A percentile compares a stretch with the other conserved stretches of the same genome.
Evolutionary conservation across 352 stramenopile species (phyloP).

Genomic region (Globisporangium emineosum): DNA sequence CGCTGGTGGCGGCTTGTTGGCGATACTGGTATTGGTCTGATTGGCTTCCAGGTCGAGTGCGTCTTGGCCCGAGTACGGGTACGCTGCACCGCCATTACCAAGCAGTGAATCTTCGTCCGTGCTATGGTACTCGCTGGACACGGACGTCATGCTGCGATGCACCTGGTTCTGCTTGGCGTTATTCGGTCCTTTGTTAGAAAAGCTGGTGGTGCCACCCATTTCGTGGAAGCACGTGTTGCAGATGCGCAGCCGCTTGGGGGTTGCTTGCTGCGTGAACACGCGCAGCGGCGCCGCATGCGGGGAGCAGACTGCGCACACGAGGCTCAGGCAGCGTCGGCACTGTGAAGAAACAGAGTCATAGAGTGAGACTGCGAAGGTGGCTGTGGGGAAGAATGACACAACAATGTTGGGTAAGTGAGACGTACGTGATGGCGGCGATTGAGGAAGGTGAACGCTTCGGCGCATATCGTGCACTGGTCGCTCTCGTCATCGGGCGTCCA

Average conservation of each 20-base stretch:
- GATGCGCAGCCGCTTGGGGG: constrained; percentile 40
- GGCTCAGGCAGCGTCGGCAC: constrained; percentile 59
- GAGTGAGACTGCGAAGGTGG: not conserved
- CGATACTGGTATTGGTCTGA: not conserved
- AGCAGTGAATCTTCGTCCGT: constrained; percentile 8
- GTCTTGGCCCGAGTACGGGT: constrained; percentile 9
- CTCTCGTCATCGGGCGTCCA: constrained; percentile 66
- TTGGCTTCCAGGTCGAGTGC: not conserved
- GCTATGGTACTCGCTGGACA: constrained; percentile 3
- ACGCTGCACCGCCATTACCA: not conserved
- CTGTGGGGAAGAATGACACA: not conserved
- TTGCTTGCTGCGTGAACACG: constrained; percentile 41
- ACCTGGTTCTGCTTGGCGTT: constrained; percentile 2
- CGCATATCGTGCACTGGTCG: constrained; percentile 52
- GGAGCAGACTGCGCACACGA: constrained; percentile 68
- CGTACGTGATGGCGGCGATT: constrained; percentile 71
- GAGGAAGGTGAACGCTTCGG: constrained; percentile 65
- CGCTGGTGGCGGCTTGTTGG: constrained; percentile 4
- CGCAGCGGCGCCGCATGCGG: constrained; percentile 45
- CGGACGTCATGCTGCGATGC: not conserved
- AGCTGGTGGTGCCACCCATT: constrained; percentile 17
- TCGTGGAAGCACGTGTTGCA: constrained; percentile 42
- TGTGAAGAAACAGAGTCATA: constrained; percentile 9
- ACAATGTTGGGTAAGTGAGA: not conserved
- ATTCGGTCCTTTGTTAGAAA: not conserved